A percentile compares a stretch with the other conserved stretches of the same genome.
These are phyloP conservation scores for Aspergillus fijiensis DNA, from an alignment of 2,329 filamentous ascomycete species.

Conservation along the genomic window DNA sequence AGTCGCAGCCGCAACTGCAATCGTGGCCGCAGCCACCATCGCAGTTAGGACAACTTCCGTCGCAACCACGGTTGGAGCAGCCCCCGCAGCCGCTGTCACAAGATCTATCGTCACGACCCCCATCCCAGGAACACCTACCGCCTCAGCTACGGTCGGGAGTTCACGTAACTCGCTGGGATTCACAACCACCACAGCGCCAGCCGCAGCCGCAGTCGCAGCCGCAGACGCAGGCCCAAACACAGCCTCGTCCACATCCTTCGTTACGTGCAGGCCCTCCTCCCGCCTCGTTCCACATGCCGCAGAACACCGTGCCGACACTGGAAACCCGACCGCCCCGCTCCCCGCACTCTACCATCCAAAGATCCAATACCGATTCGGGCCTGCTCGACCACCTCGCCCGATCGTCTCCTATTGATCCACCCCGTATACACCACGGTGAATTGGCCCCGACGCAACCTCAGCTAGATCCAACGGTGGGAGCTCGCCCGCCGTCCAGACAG, in stretches of 20 bases:
- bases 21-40: conserved; percentile 10
- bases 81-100: conserved; percentile 10
- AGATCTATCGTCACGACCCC: neutral
- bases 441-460: conserved; percentile 13
- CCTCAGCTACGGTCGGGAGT: neutral
- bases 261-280: neutral
- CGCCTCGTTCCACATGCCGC: conserved; percentile 21
- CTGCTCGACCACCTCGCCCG: conserved; percentile 22
- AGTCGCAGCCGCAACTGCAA: conserved; percentile 10
- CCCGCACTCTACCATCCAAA: conserved; percentile 22
- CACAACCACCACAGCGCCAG: neutral
- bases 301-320: conserved; percentile 15
- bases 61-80: conserved; percentile 5
- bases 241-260: neutral
- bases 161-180: neutral
- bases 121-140: neutral
- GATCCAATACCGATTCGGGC: conserved; percentile 30
- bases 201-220: neutral
- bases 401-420: conserved; percentile 23
- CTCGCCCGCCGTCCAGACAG: conserved; percentile 23
- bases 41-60: neutral
- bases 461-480: conserved; percentile 13
- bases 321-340: conserved; percentile 18
- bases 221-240: neutral
- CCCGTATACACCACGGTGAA: conserved; percentile 14